A percentile compares a stretch with the other conserved stretches of the same genome.
Evolutionary conservation across 169 alveolate species (phyloP).

Genomic region (Babesia gibsoni): DNA sequence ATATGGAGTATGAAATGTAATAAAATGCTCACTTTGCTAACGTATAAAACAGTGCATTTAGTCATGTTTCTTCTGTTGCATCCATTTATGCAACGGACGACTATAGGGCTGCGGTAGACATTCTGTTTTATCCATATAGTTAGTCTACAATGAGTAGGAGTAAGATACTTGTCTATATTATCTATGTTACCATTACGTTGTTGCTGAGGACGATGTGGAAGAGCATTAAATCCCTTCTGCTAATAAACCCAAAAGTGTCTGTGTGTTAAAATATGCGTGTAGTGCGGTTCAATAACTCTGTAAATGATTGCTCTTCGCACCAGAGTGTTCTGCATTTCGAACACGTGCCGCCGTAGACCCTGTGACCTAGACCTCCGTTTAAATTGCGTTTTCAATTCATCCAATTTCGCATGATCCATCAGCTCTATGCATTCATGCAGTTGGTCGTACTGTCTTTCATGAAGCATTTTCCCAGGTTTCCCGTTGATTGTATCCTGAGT

Average conservation of each 20-base stretch:
- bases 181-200: too few species aligned
- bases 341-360: background rate
- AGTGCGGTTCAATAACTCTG: background rate
- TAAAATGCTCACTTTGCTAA: too few species aligned
- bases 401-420: background rate
- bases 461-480: background rate
- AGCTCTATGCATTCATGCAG: background rate
- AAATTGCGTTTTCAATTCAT: background rate
- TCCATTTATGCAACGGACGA: too few species aligned
- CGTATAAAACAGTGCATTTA: too few species aligned
- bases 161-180: too few species aligned
- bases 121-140: too few species aligned
- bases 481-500: background rate
- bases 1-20: too few species aligned
- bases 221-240: too few species aligned
- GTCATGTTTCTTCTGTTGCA: too few species aligned
- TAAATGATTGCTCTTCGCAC: conserved; percentile 7
- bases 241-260: conserved; percentile 9
- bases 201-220: too few species aligned
- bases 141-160: too few species aligned
- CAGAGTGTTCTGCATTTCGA: conserved; percentile 7
- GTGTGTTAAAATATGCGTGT: conserved; percentile 9
- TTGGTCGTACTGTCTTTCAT: background rate
- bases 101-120: too few species aligned
- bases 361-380: background rate